These are phyloP conservation scores for Pleurotus pulmonarius DNA, from an alignment of 768 basidiomycete genomes.

Conservation along the genomic window DNA sequence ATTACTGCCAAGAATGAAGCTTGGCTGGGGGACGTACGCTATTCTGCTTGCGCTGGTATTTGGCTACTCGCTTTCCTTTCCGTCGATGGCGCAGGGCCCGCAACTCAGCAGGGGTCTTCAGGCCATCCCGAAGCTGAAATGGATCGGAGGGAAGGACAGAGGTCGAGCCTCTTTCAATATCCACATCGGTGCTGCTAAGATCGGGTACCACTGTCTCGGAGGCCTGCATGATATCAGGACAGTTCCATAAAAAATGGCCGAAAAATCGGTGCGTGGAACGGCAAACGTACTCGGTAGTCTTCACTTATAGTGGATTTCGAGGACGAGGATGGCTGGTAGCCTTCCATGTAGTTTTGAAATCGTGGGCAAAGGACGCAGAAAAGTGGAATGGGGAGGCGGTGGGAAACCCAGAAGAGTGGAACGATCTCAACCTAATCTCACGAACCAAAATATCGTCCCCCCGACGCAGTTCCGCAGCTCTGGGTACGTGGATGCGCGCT, in stretches of 20 bases:
- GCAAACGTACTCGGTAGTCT: constrained; percentile 19
- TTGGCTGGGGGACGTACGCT: constrained; percentile 37
- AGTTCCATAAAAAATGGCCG: constrained; percentile 10
- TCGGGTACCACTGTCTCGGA: constrained; percentile 52
- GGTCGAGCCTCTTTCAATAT: constrained; percentile 26
- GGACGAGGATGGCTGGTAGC: constrained; percentile 24
- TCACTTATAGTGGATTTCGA: constrained; percentile 23
- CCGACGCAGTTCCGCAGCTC: not conserved
- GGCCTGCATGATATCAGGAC: constrained; percentile 25
- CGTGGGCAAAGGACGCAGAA: constrained; percentile 21
- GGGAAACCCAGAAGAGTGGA: constrained; percentile 40
- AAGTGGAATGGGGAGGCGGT: constrained; percentile 22
- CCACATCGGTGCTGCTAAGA: constrained; percentile 29
- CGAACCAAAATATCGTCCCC: constrained; percentile 3
- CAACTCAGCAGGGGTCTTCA: constrained; percentile 63
- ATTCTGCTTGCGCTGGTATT: constrained; percentile 72
- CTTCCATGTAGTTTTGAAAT: constrained; percentile 27
- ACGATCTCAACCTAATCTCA: constrained; percentile 30
- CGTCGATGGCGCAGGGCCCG: constrained; percentile 52
- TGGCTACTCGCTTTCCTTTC: constrained; percentile 61
- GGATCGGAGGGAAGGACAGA: constrained; percentile 50
- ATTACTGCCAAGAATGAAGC: not conserved
- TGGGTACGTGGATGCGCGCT: not conserved
- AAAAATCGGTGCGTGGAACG: constrained; percentile 11
- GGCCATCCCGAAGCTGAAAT: constrained; percentile 56